These are phyloP conservation scores for Arthrobotrys iridis DNA, from an alignment of 2,329 filamentous ascomycete genomes.

Conservation along the genomic window DNA sequence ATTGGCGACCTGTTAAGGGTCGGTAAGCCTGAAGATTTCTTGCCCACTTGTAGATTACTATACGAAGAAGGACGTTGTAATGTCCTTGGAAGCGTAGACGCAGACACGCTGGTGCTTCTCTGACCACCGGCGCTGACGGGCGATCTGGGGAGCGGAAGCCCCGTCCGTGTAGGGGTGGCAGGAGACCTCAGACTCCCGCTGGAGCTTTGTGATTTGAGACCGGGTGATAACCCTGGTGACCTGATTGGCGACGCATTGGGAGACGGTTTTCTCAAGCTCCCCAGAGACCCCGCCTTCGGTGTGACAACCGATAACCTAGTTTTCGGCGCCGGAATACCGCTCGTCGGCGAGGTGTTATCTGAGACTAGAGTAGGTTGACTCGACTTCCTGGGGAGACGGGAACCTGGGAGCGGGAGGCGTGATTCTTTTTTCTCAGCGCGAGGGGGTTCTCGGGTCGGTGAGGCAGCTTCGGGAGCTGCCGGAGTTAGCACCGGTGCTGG, in stretches of 20 bases:
- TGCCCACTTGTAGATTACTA: slow-evolving; percentile 3
- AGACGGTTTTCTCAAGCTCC: slow-evolving; percentile 25
- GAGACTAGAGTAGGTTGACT: slow-evolving; percentile 12
- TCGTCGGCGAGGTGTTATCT: neutral
- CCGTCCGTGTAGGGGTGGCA: slow-evolving; percentile 17
- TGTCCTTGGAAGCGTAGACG: slow-evolving; percentile 3
- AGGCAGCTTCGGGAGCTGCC: neutral
- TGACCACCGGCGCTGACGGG: slow-evolving; percentile 9
- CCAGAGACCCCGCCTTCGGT: slow-evolving; percentile 11
- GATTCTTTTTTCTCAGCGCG: slow-evolving; percentile 39
- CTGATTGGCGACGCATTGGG: slow-evolving; percentile 24
- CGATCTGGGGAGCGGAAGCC: slow-evolving; percentile 31
- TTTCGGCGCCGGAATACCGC: slow-evolving; percentile 6
- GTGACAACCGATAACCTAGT: slow-evolving; percentile 10
- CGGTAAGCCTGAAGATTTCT: slow-evolving; percentile 26
- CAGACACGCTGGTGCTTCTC: slow-evolving; percentile 23
- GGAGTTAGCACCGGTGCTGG: neutral
- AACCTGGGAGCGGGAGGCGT: slow-evolving; percentile 32
- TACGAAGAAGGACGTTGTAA: slow-evolving; percentile 2
- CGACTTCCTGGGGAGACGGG: slow-evolving; percentile 43
- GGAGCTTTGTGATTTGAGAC: slow-evolving; percentile 37
- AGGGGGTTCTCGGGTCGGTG: slow-evolving; percentile 1
- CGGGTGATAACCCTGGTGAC: slow-evolving; percentile 8
- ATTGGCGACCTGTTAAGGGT: slow-evolving; percentile 37
- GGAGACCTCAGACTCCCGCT: slow-evolving; percentile 28